Conservation (phyloP, 2,329 filamentous ascomycete species). For the Phaeoacremonium minimum region DNA sequence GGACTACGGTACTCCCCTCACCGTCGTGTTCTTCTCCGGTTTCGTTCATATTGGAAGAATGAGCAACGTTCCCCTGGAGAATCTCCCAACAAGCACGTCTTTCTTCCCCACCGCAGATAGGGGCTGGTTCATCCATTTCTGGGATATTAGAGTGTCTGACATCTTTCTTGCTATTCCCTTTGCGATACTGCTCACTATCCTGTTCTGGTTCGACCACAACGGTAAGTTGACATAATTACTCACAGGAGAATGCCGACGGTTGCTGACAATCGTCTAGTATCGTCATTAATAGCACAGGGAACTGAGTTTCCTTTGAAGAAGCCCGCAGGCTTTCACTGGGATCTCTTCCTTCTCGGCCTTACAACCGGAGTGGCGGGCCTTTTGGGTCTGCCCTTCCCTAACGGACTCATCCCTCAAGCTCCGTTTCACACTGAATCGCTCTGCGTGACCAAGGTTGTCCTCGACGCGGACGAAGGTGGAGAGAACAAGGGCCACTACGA, state of each 20-base stretch:
- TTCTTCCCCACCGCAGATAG: conserved; percentile 75
- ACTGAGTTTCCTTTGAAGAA: conserved; percentile 79
- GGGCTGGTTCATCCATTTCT: conserved; percentile 76
- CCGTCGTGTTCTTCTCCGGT: conserved; percentile 82
- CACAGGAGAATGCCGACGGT: conserved; percentile 1
- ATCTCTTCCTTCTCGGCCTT: conserved; percentile 73
- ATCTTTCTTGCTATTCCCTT: conserved; percentile 86
- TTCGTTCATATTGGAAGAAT: conserved; percentile 86
- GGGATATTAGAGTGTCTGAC: conserved; percentile 68
- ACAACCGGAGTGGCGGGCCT: conserved; percentile 74
- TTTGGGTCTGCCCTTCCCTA: conserved; percentile 75
- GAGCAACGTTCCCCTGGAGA: conserved; percentile 63
- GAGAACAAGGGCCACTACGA: conserved; percentile 52
- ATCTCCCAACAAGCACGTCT: conserved; percentile 69
- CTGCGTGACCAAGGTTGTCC: conserved; percentile 59
- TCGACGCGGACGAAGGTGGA: conserved; percentile 48
- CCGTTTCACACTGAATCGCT: conserved; percentile 78
- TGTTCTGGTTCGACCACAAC: conserved; percentile 91
- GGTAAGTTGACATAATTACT: conserved; percentile 43
- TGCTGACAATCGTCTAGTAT: conserved; percentile 40
- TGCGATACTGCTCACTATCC: conserved; percentile 73
- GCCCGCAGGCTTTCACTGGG: conserved; percentile 82
- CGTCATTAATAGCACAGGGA: conserved; percentile 76
- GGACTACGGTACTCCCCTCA: conserved; percentile 82
- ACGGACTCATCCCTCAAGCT: conserved; percentile 78